Conservation (phyloP, 2,329 filamentous ascomycete genomes). For the Stagonosporopsis chrysanthemi region DNA sequence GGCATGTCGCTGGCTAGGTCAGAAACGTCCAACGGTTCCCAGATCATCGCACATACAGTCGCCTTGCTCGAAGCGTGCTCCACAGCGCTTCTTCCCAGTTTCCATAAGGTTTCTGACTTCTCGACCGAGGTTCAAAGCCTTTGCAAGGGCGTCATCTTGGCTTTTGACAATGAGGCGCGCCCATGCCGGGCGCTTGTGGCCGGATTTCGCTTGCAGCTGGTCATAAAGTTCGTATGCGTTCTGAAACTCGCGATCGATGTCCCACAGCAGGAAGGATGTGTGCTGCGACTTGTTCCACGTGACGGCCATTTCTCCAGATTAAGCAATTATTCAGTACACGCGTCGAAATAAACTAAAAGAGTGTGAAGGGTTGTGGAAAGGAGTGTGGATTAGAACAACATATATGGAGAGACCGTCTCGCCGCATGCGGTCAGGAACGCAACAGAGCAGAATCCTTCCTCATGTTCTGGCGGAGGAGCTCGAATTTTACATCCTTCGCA, state of each 20-base stretch:
- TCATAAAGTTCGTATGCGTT: conserved; percentile 44
- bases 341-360: not conserved
- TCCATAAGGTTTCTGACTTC: conserved; percentile 38
- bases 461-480: not conserved
- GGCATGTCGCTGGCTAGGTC: conserved; percentile 39
- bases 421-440: conserved; percentile 7
- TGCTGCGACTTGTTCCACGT: conserved; percentile 42
- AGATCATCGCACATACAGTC: conserved; percentile 34
- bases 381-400: conserved; percentile 2
- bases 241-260: conserved; percentile 48
- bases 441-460: not conserved
- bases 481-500: not conserved
- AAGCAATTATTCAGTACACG: not conserved
- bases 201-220: conserved; percentile 36
- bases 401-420: not conserved
- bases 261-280: conserved; percentile 44
- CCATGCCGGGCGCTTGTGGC: conserved; percentile 35
- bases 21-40: conserved; percentile 12
- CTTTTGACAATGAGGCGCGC: conserved; percentile 33
- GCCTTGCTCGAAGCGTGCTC: conserved; percentile 42
- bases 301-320: conserved; percentile 20
- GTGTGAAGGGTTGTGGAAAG: not conserved
- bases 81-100: conserved; percentile 37
- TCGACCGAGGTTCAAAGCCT: conserved; percentile 38
- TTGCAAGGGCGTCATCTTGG: conserved; percentile 38